A percentile compares a stretch with the other conserved stretches of the same genome.
Evolutionary conservation across 208 protist species (phyloP).

Genomic region (Entamoeba moshkovskii): DNA sequence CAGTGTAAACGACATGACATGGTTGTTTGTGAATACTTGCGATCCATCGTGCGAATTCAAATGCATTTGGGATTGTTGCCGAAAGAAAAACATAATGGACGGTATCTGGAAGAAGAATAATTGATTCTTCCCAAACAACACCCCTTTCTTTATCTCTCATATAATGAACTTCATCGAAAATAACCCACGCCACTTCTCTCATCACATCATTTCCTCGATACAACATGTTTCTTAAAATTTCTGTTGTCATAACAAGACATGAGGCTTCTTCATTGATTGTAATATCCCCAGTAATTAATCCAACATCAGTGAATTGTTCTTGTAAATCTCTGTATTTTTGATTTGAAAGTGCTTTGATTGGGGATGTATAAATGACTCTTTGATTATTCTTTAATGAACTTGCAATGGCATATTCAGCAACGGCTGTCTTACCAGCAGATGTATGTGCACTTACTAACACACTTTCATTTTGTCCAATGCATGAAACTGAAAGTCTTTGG

Average conservation of each 20-base stretch:
- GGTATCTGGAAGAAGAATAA: conserved; percentile 87
- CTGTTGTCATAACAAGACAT: conserved; percentile 94
- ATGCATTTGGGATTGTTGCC: conserved; percentile 98
- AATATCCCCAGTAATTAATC: conserved; percentile 98
- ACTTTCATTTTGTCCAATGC: conserved; percentile 50
- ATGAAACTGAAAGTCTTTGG: conserved; percentile 43
- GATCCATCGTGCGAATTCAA: conserved; percentile 97
- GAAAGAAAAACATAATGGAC: conserved; percentile 98
- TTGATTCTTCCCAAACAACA: conserved; percentile 99
- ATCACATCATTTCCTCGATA: conserved; percentile 82
- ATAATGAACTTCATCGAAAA: conserved; percentile 99
- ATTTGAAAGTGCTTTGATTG: conserved; percentile 99
- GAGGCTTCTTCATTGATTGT: conserved; percentile 86
- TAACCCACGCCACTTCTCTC: conserved; percentile 92
- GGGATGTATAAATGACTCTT: conserved; percentile 97
- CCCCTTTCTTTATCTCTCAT: conserved; percentile 79
- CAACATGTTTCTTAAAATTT: conserved; percentile 83
- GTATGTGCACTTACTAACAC: conserved; percentile 98
- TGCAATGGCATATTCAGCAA: conserved; percentile 83
- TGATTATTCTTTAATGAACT: conserved; percentile 48
- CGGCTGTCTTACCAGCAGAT: conserved; percentile 97
- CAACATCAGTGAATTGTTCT: conserved; percentile 78
- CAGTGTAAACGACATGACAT: conserved; percentile 95
- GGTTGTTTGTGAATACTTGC: conserved; percentile 62
- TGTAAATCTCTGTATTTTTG: conserved; percentile 97